A percentile compares a stretch with the other conserved stretches of the same genome.
These are phyloP conservation scores for Pleurotus eryngii DNA, from an alignment of 768 basidiomycete genomes.

Conservation along the genomic window DNA sequence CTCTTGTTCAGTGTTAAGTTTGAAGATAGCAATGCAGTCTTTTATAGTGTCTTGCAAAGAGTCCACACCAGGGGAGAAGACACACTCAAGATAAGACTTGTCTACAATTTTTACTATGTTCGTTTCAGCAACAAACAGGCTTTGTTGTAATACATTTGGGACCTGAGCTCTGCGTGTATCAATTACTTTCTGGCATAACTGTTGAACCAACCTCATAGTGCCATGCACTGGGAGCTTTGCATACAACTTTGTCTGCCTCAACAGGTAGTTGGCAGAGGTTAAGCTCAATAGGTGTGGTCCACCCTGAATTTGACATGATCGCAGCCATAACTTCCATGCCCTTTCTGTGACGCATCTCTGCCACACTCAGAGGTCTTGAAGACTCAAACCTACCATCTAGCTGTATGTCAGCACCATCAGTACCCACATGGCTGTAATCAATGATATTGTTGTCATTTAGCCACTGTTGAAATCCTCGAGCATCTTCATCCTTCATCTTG, in stretches of 20 bases:
- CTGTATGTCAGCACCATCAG: not conserved
- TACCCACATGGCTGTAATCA: not conserved
- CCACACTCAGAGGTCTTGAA: not conserved
- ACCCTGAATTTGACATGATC: not conserved
- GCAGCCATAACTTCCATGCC: not conserved
- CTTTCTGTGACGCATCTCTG: not conserved
- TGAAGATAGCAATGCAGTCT: conserved; percentile 4
- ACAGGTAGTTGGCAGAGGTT: not conserved
- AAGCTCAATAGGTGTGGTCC: not conserved
- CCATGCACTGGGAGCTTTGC: not conserved
- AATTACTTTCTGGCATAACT: not conserved
- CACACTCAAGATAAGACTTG: conserved; percentile 20
- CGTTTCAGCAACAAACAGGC: not conserved
- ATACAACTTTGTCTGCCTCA: not conserved
- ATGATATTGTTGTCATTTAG: not conserved
- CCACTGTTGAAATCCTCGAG: not conserved
- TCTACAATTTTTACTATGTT: conserved; percentile 16
- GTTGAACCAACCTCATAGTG: conserved; percentile 11
- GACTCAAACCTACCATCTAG: not conserved
- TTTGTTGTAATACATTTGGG: not conserved
- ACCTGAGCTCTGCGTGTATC: not conserved
- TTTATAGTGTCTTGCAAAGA: not conserved
- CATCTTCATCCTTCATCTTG: conserved; percentile 11
- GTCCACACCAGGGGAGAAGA: not conserved
- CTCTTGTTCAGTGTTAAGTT: conserved; percentile 27